A percentile compares a stretch with the other conserved stretches of the same genome.
Evolutionary conservation across 2,329 filamentous ascomycete species (phyloP).

Genomic region (Chaetomium globosum): DNA sequence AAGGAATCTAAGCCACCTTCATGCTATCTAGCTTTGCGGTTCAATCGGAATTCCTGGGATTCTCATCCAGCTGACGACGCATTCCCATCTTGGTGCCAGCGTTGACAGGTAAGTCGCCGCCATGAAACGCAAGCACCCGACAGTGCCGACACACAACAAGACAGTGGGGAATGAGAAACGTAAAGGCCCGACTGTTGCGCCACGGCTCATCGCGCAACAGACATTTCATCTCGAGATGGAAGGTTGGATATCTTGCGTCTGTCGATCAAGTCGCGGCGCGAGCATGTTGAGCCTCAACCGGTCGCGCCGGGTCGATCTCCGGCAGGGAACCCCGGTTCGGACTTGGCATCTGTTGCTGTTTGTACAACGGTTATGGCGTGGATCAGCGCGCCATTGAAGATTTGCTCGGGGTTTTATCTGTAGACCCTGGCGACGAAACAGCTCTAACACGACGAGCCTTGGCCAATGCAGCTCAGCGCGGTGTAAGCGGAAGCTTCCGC

Average conservation of each 20-base stretch:
- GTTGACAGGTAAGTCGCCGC: neutral
- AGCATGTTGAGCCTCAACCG: constrained; percentile 8
- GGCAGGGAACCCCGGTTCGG: neutral
- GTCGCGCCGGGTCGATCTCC: constrained; percentile 20
- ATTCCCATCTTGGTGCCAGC: neutral
- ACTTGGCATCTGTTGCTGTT: constrained; percentile 22
- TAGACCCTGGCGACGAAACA: constrained; percentile 1
- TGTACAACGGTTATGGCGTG: constrained; percentile 9
- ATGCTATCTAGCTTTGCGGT: neutral
- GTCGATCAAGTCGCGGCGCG: constrained; percentile 11
- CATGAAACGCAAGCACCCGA: neutral
- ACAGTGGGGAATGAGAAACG: neutral
- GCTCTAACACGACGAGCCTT: neutral
- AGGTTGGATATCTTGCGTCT: neutral
- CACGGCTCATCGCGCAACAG: neutral
- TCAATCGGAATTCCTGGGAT: neutral
- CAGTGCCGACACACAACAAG: neutral
- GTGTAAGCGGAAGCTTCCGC: constrained; percentile 3
- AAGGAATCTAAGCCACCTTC: neutral
- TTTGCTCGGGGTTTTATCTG: constrained; percentile 6
- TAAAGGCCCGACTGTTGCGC: constrained; percentile 26
- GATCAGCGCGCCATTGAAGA: constrained; percentile 11
- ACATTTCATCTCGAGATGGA: constrained; percentile 2
- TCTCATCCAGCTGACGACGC: neutral
- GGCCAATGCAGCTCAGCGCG: neutral